phyloP scores from a whole-genome alignment of 352 stramenopile genomes.

The Pythium rhizo-oryzae region DNA sequence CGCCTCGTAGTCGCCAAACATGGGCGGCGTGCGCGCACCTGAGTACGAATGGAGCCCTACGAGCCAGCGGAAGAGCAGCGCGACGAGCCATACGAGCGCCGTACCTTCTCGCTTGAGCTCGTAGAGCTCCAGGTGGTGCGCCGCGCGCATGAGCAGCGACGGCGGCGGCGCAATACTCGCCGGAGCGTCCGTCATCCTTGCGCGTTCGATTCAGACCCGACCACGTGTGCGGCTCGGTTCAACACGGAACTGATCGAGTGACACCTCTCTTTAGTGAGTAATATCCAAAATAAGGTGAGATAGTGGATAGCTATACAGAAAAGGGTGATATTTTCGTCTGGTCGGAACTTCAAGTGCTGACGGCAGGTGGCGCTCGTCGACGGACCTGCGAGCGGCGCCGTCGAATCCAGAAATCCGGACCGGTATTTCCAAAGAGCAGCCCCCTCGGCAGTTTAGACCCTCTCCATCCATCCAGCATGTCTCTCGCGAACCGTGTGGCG shows the following conservation, averaged over 20 bases:
- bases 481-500: conserved; percentile 70
- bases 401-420: conserved; percentile 8
- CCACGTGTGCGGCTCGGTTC: conserved; percentile 11
- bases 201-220: background rate
- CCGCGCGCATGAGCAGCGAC: conserved; percentile 45
- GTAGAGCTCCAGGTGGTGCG: conserved; percentile 63
- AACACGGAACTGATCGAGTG: background rate
- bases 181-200: background rate
- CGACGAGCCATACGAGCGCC: conserved; percentile 55
- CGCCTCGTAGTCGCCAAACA: conserved; percentile 98
- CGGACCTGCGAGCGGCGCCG: background rate
- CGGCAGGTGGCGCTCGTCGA: conserved; percentile 14
- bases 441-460: background rate
- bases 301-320: conserved; percentile 17
- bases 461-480: conserved; percentile 34
- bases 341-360: conserved; percentile 30
- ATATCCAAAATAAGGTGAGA: background rate
- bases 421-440: background rate
- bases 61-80: conserved; percentile 73
- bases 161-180: no score
- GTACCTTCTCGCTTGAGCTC: conserved; percentile 44
- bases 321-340: background rate
- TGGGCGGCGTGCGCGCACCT: conserved; percentile 66
- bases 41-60: conserved; percentile 86
- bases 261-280: background rate